phyloP scores from a whole-genome alignment of 805 yeast species.

The Starmerella stigmatis region DNA sequence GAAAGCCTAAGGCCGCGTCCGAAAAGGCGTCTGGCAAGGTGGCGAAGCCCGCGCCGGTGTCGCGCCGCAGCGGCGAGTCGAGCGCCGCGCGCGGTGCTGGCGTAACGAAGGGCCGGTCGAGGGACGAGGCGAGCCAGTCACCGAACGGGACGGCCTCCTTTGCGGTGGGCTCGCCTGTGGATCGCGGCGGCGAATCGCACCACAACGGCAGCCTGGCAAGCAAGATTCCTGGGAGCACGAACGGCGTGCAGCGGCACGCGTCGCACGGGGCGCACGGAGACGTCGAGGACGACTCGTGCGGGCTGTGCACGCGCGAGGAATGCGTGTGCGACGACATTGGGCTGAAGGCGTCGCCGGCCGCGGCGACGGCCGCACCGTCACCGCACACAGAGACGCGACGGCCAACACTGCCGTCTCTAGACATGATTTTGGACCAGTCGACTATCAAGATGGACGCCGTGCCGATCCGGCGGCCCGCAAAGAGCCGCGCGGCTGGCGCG shows the following conservation, averaged over 20 bases:
- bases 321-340: conserved; percentile 32
- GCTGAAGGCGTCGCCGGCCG: conserved; percentile 20
- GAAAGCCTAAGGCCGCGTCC: conserved; percentile 81
- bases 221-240: too few relatives aligned
- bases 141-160: too few relatives aligned
- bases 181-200: neutral
- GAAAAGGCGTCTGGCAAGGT: conserved; percentile 54
- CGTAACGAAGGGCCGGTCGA: too few relatives aligned
- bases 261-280: neutral
- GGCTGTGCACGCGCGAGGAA: conserved; percentile 29
- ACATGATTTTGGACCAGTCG: conserved; percentile 14
- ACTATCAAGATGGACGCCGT: conserved; percentile 18
- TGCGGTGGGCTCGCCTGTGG: too few relatives aligned
- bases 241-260: too few relatives aligned
- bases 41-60: neutral
- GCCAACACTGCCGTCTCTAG: conserved; percentile 15
- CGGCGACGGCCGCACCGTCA: conserved; percentile 1
- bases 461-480: conserved; percentile 22
- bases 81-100: too few relatives aligned
- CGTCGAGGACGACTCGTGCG: conserved; percentile 26
- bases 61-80: neutral
- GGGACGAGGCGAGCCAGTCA: too few relatives aligned
- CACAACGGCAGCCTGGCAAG: too few relatives aligned
- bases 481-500: too few relatives aligned
- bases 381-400: neutral